Evolutionary conservation across 805 yeast species (phyloP), one percentile per base, ranked within the genome.

Genomic region (Millerozyma miso): DNA sequence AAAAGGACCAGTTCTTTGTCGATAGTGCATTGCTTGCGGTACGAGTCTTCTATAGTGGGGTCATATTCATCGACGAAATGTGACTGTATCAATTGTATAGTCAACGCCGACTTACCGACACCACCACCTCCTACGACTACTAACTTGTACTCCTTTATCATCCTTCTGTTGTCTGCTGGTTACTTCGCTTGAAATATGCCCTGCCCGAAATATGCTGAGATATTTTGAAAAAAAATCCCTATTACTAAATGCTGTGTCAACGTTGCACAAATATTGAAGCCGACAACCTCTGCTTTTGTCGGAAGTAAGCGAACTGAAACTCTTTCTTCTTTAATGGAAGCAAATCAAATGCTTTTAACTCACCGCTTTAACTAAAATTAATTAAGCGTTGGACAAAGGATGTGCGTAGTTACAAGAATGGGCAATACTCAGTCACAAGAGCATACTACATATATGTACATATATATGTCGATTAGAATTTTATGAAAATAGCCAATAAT

Each of bases 71-170:
- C 97, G 26, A 91, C 96, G 59, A 93, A 93, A 57, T 90, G 97
- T 31, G 89, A 80, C 63, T 91, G 98, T 42, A 93, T 89, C 58
- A 93, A 76, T 65, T 93, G 96, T 51, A 93, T 93, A 19, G 99
- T 93, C 49, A 93, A 71, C 4, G 99, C 98, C 18, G 95, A 85
- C 65, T 93, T 93, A 68, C 99, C 99, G 43, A 93, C 99, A 67
- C 97, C 97, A 60, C 98, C 98, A 33, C 97, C 97, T 43, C 98
- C 99, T 43, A 91, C 97, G 36, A 91, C 97, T 3, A 93, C 99
- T 46, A 93, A 69, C 61, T 95, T 89, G 63, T 83, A 91, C 65
- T 90, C 97, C 63, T 85, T 77, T 43, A 79, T 73, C 67, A 60
- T 63, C n/a, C n/a, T n/a, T n/a, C n/a, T n/a, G n/a, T n/a, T n/a